phyloP scores from a whole-genome alignment of 495 filamentous ascomycete species.

The Daldinia bambusicola region DNA sequence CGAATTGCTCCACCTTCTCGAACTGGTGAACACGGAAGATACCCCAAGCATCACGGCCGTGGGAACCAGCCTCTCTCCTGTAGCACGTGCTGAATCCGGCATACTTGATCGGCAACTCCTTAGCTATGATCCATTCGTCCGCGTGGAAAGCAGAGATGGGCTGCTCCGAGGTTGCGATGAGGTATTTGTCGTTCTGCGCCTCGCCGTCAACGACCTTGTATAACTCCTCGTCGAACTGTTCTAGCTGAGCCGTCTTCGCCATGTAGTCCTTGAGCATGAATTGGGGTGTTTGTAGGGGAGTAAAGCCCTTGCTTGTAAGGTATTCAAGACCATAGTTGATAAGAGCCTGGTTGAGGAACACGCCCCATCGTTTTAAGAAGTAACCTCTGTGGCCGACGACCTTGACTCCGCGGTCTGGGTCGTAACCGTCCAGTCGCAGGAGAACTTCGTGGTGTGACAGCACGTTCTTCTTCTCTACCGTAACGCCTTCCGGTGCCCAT shows the following conservation, averaged over 20 bases:
- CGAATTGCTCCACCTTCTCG: slow-evolving; percentile 97
- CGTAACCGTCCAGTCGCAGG: slow-evolving; percentile 86
- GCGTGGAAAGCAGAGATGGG: slow-evolving; percentile 92
- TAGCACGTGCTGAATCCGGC: slow-evolving; percentile 96
- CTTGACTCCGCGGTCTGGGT: slow-evolving; percentile 92
- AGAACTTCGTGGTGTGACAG: slow-evolving; percentile 97
- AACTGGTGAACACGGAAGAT: slow-evolving; percentile 99
- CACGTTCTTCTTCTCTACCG: slow-evolving; percentile 71
- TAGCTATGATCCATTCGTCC: slow-evolving; percentile 88
- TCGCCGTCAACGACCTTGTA: slow-evolving; percentile 96
- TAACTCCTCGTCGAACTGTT: slow-evolving; percentile 96
- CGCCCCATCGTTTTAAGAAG: slow-evolving; percentile 86
- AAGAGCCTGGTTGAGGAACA: slow-evolving; percentile 92
- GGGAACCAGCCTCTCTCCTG: slow-evolving; percentile 89
- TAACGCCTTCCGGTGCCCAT: slow-evolving; percentile 81
- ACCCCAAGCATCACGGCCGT: slow-evolving; percentile 97
- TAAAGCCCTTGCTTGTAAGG: slow-evolving; percentile 79
- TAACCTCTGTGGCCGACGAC: slow-evolving; percentile 96
- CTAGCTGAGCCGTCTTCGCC: slow-evolving; percentile 98
- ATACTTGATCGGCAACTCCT: slow-evolving; percentile 78
- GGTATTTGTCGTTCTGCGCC: slow-evolving; percentile 89
- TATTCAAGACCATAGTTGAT: slow-evolving; percentile 96
- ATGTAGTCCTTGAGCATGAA: slow-evolving; percentile 97
- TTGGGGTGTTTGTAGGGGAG: slow-evolving; percentile 88
- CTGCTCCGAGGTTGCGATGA: slow-evolving; percentile 97